Percentiles rank a stretch among this genome's conserved stretches.
These are phyloP conservation scores for Leccinum subtestaceum DNA, from an alignment of 768 basidiomycete genomes.

Conservation along the genomic window DNA sequence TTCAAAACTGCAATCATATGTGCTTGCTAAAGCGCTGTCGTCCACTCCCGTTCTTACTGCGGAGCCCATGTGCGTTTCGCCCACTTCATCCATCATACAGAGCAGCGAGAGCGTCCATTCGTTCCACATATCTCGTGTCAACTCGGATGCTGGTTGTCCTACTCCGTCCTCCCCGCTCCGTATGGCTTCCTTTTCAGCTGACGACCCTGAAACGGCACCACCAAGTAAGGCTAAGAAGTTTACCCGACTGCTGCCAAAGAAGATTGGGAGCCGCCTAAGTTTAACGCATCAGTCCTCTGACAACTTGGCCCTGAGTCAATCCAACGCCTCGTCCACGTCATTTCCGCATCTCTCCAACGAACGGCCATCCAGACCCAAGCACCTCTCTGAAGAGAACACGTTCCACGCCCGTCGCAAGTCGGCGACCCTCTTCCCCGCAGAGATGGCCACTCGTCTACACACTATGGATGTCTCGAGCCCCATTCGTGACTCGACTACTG, in stretches of 20 bases:
- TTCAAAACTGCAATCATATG: constrained; percentile 26
- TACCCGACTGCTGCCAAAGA: constrained; percentile 32
- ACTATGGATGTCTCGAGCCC: constrained; percentile 32
- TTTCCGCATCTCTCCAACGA: constrained; percentile 25
- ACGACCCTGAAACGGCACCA: constrained; percentile 17
- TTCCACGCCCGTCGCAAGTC: constrained; percentile 37
- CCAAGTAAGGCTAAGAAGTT: constrained; percentile 28
- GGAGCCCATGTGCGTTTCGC: constrained; percentile 27
- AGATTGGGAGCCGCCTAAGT: constrained; percentile 29
- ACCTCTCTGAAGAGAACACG: constrained; percentile 30
- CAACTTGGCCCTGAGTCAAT: constrained; percentile 21
- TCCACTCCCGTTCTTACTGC: constrained; percentile 30
- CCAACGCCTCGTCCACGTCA: constrained; percentile 26
- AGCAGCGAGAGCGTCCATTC: constrained; percentile 29
- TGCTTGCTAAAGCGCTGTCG: constrained; percentile 20
- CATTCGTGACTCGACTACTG: constrained; percentile 19
- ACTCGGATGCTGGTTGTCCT: constrained; percentile 18
- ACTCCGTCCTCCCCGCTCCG: constrained; percentile 29
- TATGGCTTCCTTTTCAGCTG: constrained; percentile 25
- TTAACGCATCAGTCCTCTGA: constrained; percentile 28
- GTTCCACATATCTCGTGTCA: constrained; percentile 16
- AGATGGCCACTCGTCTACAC: constrained; percentile 28
- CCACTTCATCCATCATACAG: constrained; percentile 25
- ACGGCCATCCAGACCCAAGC: constrained; percentile 25
- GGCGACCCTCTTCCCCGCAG: constrained; percentile 31